These are phyloP conservation scores for Entomortierella chlamydospora DNA, from an alignment of 192 early-diverging fungal species.

Conservation along the genomic window DNA sequence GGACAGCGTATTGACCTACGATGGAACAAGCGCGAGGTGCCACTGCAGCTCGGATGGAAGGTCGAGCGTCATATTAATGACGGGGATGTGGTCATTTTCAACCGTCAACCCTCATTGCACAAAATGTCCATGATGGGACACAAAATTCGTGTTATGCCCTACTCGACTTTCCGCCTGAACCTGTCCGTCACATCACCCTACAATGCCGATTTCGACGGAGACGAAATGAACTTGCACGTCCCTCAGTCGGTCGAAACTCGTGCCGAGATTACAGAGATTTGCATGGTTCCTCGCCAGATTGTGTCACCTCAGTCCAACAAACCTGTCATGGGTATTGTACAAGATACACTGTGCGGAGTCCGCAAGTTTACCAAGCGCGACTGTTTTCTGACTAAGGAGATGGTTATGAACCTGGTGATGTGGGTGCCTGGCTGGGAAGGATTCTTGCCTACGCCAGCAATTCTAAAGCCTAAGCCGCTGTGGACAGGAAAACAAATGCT, in stretches of 20 bases:
- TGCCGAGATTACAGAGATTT: slow-evolving; percentile 95
- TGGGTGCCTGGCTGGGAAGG: slow-evolving; percentile 98
- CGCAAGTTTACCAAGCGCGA: slow-evolving; percentile 96
- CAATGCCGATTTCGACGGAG: slow-evolving; percentile 99
- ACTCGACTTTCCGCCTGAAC: slow-evolving; percentile 98
- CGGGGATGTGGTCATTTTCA: slow-evolving; percentile 98
- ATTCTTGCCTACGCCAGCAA: slow-evolving; percentile 89
- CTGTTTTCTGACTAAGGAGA: slow-evolving; percentile 85
- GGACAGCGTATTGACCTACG: slow-evolving; percentile 94
- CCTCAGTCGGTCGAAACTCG: slow-evolving; percentile 97
- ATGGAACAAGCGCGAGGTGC: slow-evolving; percentile 88
- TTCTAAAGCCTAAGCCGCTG: slow-evolving; percentile 94
- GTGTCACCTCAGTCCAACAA: slow-evolving; percentile 97
- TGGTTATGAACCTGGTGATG: slow-evolving; percentile 97
- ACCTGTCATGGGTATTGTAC: slow-evolving; percentile 99
- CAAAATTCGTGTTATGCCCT: slow-evolving; percentile 96
- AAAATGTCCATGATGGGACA: slow-evolving; percentile 99
- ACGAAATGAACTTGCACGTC: slow-evolving; percentile 99
- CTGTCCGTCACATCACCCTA: slow-evolving; percentile 98
- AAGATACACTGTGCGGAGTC: slow-evolving; percentile 97
- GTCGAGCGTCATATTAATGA: slow-evolving; percentile 97
- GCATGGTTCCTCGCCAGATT: slow-evolving; percentile 98
- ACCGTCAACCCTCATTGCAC: slow-evolving; percentile 98
- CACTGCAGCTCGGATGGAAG: slow-evolving; percentile 90
- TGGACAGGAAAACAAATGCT: slow-evolving; percentile 99